A percentile compares a stretch with the other conserved stretches of the same genome.
phyloP scores from a whole-genome alignment of 2,329 filamentous ascomycete genomes.

The Nannizziopsis arthrosporioides region DNA sequence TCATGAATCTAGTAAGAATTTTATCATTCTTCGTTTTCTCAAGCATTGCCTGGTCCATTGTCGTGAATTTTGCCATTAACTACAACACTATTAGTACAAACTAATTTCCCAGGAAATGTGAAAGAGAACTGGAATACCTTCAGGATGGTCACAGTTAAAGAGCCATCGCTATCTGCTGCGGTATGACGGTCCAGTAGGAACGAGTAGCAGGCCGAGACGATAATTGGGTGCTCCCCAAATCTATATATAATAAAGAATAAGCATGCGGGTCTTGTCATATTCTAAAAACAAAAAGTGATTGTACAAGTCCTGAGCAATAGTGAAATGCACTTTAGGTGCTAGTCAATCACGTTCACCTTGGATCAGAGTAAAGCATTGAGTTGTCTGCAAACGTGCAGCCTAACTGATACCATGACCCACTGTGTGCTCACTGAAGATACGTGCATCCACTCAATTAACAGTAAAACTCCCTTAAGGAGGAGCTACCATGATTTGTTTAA shows the following conservation, averaged over 20 bases:
- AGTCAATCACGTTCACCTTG: neutral
- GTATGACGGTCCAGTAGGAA: slow-evolving; percentile 40
- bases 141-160: slow-evolving; percentile 34
- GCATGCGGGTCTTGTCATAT: slow-evolving; percentile 18
- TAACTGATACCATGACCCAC: neutral
- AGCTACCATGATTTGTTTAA: slow-evolving; percentile 21
- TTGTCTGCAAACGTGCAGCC: slow-evolving; percentile 1
- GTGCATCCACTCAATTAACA: neutral
- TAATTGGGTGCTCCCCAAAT: slow-evolving; percentile 40
- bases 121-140: slow-evolving; percentile 27
- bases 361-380: too few relatives aligned
- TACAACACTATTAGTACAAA: slow-evolving; percentile 24
- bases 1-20: slow-evolving; percentile 45
- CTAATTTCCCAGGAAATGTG: neutral
- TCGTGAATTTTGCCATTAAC: slow-evolving; percentile 45
- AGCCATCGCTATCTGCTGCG: slow-evolving; percentile 37
- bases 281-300: neutral
- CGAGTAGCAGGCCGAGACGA: slow-evolving; percentile 37
- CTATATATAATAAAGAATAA: slow-evolving; percentile 26
- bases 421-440: slow-evolving; percentile 4
- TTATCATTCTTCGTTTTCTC: slow-evolving; percentile 51
- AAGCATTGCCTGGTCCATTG: slow-evolving; percentile 46
- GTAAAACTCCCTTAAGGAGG: neutral
- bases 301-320: neutral
- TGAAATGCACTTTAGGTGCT: neutral